Base-by-base conservation (phyloP, 2,329 filamentous ascomycete species). In the Neophaeococcomyces aloes region DNA sequence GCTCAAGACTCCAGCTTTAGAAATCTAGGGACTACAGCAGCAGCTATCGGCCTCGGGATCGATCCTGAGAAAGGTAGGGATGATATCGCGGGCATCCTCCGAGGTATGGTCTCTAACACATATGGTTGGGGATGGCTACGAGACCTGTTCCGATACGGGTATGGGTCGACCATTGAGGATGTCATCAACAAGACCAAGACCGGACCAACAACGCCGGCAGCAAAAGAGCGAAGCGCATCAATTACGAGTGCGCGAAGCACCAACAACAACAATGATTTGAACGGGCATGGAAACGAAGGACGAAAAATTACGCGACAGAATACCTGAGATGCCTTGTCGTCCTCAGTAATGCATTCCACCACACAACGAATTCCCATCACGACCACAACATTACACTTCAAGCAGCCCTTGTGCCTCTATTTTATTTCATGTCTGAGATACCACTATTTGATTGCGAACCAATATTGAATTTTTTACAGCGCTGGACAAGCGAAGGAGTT, bases 81-180 rank as follows among this genome's bases (percentile, higher is more conserved):
- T n/a, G 87, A 95, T 53, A 77, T 93, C 49, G 84, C 83, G 29
- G 82, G 81, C 61, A 85, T 84, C 38, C 82, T 94, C 5, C 70
- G 75, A 41, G 81, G 81, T 69, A 84, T 94, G 75, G 75, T 76
- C 41, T 71, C 77, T 45, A 79, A 76, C 21, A 73, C 77, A 45
- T 78, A 87, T 55, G 51, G 48, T 2, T 91, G 91, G 61, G 69
- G 69, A 7, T 95, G 89, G 71, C 66, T 95, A 50, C 72, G 78
- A 38, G 87, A 94, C 56, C 69, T 95, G 11, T 95, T 85, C 65
- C 75, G 77, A 42, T 71, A 89, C 31, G 86, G 94, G 2, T 94
- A 93, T 61, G 83, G 86, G 3, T 89, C 89, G 57, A 76, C 81
- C 37, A 65, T 86, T 13, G 86, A 94, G 44, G 87, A 94, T 55